These are phyloP conservation scores for Cenococcum geophilum DNA, from an alignment of 495 filamentous ascomycete species.

Conservation along the genomic window DNA sequence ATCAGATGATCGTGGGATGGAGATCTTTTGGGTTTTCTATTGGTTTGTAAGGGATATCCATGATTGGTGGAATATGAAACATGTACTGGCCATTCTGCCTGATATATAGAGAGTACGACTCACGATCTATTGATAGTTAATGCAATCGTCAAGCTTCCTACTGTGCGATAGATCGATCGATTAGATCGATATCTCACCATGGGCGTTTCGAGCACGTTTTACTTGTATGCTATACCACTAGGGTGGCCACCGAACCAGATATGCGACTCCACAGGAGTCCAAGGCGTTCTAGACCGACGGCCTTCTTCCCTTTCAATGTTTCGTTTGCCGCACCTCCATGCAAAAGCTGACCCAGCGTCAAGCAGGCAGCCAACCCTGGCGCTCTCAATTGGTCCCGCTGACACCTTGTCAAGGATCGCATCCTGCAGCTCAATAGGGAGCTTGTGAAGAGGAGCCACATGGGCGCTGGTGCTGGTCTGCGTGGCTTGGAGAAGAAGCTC, in stretches of 20 bases:
- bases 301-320: slow-evolving; percentile 28
- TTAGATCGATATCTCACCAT: slow-evolving; percentile 14
- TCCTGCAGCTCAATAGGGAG: slow-evolving; percentile 28
- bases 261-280: slow-evolving; percentile 28
- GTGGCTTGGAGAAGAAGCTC: slow-evolving; percentile 24
- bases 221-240: slow-evolving; percentile 28
- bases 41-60: no score
- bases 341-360: slow-evolving; percentile 20
- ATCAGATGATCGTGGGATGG: no score
- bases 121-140: no score
- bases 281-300: slow-evolving; percentile 17
- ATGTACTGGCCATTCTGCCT: no score
- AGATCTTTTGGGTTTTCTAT: no score
- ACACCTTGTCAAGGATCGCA: slow-evolving; percentile 27
- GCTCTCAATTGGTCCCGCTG: slow-evolving; percentile 26
- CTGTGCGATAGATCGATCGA: no score
- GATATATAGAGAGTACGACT: no score
- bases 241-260: slow-evolving; percentile 21
- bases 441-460: slow-evolving; percentile 17
- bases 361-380: slow-evolving; percentile 24
- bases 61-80: no score
- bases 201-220: slow-evolving; percentile 17
- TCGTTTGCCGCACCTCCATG: slow-evolving; percentile 23
- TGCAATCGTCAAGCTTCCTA: no score
- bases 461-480: slow-evolving; percentile 15